Evolutionary conservation across 352 stramenopile species (phyloP).

Genomic region (Phytopythium chamaehyphon): DNA sequence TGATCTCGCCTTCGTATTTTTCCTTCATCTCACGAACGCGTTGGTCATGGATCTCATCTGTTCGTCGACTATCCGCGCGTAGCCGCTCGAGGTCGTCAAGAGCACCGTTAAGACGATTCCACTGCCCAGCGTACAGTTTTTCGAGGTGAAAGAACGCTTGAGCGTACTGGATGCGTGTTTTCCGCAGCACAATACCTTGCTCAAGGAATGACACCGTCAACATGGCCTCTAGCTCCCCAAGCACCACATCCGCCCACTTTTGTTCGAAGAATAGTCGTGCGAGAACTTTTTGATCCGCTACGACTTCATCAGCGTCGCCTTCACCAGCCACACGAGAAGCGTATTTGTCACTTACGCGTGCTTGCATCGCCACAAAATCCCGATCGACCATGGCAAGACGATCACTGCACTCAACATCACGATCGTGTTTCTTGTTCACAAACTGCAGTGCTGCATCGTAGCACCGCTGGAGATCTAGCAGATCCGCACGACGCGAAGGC

Average conservation of each 20-base stretch:
- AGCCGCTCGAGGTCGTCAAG: constrained; percentile 35
- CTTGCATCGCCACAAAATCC: constrained; percentile 59
- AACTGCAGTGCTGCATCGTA: constrained; percentile 71
- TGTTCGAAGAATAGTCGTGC: constrained; percentile 81
- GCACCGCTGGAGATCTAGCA: constrained; percentile 65
- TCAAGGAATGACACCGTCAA: constrained; percentile 87
- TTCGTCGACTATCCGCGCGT: constrained; percentile 22
- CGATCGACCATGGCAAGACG: constrained; percentile 61
- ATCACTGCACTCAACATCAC: constrained; percentile 34
- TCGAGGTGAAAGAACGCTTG: constrained; percentile 76
- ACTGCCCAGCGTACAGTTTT: constrained; percentile 33
- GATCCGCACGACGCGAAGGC: constrained; percentile 54
- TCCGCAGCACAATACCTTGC: constrained; percentile 77
- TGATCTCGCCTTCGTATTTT: constrained; percentile 52
- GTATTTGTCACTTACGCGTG: constrained; percentile 34
- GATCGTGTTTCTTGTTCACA: constrained; percentile 37
- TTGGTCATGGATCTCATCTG: constrained; percentile 33
- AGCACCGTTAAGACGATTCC: constrained; percentile 26
- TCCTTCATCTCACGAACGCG: constrained; percentile 36
- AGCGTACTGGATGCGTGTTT: constrained; percentile 76
- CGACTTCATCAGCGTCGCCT: neutral
- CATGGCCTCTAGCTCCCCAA: constrained; percentile 86
- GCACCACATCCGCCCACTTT: constrained; percentile 87
- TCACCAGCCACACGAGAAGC: neutral
- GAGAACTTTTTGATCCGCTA: constrained; percentile 30